Evolutionary conservation across 768 basidiomycete genomes (phyloP).

Genomic region (Suillus brevipes): DNA sequence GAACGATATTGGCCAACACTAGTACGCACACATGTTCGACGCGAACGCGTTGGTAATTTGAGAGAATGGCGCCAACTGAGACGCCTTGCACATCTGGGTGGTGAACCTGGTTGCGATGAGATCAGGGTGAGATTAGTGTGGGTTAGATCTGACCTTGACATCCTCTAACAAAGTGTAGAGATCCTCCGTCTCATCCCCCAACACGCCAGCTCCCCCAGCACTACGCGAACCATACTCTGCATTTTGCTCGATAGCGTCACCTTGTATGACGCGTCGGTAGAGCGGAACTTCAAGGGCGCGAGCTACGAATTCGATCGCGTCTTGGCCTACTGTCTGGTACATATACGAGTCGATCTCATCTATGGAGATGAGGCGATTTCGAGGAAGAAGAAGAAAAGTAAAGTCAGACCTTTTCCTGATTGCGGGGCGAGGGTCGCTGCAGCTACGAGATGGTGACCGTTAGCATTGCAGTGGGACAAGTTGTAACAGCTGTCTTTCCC

Average conservation of each 20-base stretch:
- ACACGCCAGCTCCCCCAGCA: conserved; percentile 48
- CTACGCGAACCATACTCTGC: conserved; percentile 81
- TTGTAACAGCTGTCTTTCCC: conserved; percentile 99
- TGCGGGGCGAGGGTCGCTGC: conserved; percentile 87
- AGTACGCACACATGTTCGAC: conserved; percentile 95
- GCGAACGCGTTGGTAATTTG: conserved; percentile 94
- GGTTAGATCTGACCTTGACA: conserved; percentile 66
- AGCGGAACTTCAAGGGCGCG: conserved; percentile 84
- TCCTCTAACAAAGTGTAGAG: conserved; percentile 66
- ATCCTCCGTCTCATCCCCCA: conserved; percentile 97
- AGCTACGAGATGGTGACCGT: conserved; percentile 86
- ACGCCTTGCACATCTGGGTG: conserved; percentile 86
- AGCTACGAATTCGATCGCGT: conserved; percentile 85
- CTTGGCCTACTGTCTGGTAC: conserved; percentile 99
- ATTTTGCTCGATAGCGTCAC: conserved; percentile 77
- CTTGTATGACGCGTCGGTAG: conserved; percentile 77
- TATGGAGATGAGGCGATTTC: conserved; percentile 34
- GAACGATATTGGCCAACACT: not conserved
- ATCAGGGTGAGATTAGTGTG: not conserved
- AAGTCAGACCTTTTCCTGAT: conserved; percentile 72
- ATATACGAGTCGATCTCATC: conserved; percentile 98
- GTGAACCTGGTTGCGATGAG: conserved; percentile 44
- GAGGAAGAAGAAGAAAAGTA: conserved; percentile 14
- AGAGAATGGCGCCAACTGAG: conserved; percentile 94
- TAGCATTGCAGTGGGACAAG: conserved; percentile 80